Evolutionary conservation across 176 grass and related monocot species (phyloP).

Genomic region (Aegilops tauschii): DNA sequence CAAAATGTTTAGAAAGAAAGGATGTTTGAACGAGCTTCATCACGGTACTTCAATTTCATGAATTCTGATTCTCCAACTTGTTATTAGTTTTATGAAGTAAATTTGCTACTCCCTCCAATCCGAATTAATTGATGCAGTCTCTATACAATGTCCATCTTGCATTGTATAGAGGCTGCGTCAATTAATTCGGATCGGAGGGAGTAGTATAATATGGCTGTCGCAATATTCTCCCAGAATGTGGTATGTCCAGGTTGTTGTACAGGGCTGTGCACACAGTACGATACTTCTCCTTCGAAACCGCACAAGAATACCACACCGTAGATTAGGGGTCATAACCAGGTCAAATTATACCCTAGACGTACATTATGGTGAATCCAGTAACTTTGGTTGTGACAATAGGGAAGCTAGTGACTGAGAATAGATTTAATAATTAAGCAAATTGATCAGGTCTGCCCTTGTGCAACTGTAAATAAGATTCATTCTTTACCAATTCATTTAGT

Average conservation of each 20-base stretch:
- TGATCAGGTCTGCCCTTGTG: background rate
- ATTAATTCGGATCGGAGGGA: too few relatives aligned
- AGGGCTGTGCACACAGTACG: background rate
- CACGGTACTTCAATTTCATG: background rate
- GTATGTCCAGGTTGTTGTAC: background rate
- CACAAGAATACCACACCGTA: background rate
- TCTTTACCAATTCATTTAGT: background rate
- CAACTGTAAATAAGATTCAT: background rate
- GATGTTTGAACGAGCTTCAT: background rate
- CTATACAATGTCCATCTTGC: too few relatives aligned
- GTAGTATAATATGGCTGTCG: background rate
- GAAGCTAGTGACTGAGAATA: background rate
- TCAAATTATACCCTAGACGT: background rate
- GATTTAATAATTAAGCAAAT: background rate
- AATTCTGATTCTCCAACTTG: background rate
- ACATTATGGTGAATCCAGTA: background rate
- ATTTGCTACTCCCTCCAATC: background rate
- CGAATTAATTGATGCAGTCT: too few relatives aligned
- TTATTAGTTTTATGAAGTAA: constrained; percentile 3
- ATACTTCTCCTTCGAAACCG: background rate
- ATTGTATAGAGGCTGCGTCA: too few relatives aligned
- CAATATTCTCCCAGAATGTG: background rate
- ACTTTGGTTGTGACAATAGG: background rate
- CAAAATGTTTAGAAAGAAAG: background rate
- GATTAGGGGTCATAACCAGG: background rate